phyloP scores from a whole-genome alignment of 495 filamentous ascomycete species.

The Achaetomiella virescens region DNA sequence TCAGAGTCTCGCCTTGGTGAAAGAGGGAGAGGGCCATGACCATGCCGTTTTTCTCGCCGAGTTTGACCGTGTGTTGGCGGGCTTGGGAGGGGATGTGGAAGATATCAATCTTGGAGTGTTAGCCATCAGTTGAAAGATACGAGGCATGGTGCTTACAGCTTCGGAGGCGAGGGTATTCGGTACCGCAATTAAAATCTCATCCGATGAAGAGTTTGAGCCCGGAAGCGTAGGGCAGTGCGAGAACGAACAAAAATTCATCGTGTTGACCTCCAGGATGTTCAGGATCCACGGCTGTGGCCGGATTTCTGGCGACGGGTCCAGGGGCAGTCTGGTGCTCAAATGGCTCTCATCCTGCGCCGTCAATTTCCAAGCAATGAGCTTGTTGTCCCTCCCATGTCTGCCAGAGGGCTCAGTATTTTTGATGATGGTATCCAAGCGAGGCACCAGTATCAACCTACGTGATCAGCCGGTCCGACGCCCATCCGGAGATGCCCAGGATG shows the following conservation, averaged over 20 bases:
- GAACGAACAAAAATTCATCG: conserved; percentile 94
- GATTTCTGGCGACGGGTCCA: conserved; percentile 41
- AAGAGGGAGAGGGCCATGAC: conserved; percentile 76
- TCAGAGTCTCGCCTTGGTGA: conserved; percentile 33
- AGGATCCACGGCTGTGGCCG: conserved; percentile 74
- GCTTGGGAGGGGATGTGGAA: conserved; percentile 72
- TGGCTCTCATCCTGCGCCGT: conserved; percentile 52
- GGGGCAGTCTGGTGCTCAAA: conserved; percentile 65
- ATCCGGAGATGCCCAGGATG: conserved; percentile 67
- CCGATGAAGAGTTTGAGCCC: conserved; percentile 9
- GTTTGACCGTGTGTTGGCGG: conserved; percentile 58
- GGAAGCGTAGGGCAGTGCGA: conserved; percentile 46
- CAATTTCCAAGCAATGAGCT: conserved; percentile 79
- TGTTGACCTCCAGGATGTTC: conserved; percentile 77
- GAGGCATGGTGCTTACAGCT: conserved; percentile 42
- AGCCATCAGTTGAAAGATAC: neutral
- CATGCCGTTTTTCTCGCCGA: conserved; percentile 71
- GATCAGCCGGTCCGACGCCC: conserved; percentile 56
- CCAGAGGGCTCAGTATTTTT: neutral
- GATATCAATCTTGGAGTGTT: conserved; percentile 60
- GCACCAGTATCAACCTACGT: conserved; percentile 55
- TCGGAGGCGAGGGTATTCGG: conserved; percentile 73
- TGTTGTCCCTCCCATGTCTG: conserved; percentile 79
- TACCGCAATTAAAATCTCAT: conserved; percentile 59
- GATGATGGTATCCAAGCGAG: neutral